These are phyloP conservation scores for Phalaenopsis aphrodite DNA, from an alignment of 106 monocot species.

Conservation along the genomic window DNA sequence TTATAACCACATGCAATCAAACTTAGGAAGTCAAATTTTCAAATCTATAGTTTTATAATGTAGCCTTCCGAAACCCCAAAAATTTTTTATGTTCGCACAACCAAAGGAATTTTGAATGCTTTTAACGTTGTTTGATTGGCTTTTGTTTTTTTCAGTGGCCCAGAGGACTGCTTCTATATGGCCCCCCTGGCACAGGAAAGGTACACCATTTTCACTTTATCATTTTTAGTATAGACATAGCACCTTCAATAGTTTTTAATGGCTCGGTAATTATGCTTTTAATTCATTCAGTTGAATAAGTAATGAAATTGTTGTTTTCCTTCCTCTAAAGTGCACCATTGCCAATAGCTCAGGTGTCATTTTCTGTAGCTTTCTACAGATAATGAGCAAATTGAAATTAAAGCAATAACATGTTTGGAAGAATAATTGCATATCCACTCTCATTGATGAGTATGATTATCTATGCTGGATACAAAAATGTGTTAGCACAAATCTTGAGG, in stretches of 20 bases:
- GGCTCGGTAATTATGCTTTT: background rate
- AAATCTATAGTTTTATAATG: background rate
- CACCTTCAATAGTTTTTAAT: background rate
- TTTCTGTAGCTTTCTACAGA: background rate
- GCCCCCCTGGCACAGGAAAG: constrained; percentile 93
- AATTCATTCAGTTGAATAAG: background rate
- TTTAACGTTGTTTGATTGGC: background rate
- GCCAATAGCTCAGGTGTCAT: background rate
- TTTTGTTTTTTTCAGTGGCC: constrained; percentile 55
- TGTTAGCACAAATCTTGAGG: too few species aligned
- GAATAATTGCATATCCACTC: too few species aligned
- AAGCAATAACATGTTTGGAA: too few species aligned
- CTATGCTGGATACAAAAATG: too few species aligned
- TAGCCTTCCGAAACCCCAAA: background rate
- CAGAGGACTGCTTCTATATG: constrained; percentile 78
- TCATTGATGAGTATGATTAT: too few species aligned
- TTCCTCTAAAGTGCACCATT: background rate
- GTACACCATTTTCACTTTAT: constrained; percentile 18
- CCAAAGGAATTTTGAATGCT: background rate
- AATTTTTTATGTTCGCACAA: background rate
- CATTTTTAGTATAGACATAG: background rate
- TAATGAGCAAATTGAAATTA: background rate
- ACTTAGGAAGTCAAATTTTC: background rate
- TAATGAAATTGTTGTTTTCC: background rate
- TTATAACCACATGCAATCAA: background rate